Conservation (phyloP, 2,329 filamentous ascomycete species). For the Sclerotinia spermophila region DNA sequence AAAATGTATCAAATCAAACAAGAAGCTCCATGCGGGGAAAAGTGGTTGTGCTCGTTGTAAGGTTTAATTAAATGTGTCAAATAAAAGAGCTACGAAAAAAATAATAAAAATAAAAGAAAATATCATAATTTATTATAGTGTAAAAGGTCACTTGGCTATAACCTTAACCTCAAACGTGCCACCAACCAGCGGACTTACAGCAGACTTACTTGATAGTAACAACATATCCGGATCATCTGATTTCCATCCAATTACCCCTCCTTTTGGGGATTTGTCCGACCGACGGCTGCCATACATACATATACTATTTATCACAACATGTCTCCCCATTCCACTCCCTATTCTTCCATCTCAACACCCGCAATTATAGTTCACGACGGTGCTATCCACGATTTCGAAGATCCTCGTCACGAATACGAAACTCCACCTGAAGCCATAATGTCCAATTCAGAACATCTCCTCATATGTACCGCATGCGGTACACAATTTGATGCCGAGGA, state of each 20-base stretch:
- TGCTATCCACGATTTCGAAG: slow-evolving; percentile 23
- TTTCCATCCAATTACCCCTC: neutral
- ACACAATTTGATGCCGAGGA: slow-evolving; percentile 62
- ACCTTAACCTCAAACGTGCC: neutral
- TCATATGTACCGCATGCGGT: slow-evolving; percentile 66
- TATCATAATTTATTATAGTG: too few species aligned
- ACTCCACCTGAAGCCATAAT: slow-evolving; percentile 22
- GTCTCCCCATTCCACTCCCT: slow-evolving; percentile 8
- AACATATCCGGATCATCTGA: neutral
- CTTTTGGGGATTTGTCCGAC: neutral
- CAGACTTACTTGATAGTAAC: too few species aligned
- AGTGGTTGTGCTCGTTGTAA: neutral
- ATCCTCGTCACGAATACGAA: slow-evolving; percentile 24
- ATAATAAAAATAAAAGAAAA: too few species aligned
- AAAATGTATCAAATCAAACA: neutral
- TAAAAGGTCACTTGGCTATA: too few species aligned
- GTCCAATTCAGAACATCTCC: slow-evolving; percentile 36
- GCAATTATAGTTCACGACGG: slow-evolving; percentile 14
- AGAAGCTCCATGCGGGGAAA: neutral
- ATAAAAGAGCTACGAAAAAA: neutral
- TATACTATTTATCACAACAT: slow-evolving; percentile 2
- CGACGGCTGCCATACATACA: neutral
- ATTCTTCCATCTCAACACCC: slow-evolving; percentile 9
- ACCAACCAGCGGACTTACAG: neutral
- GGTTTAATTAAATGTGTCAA: neutral